Evolutionary conservation across 176 grass and related monocot genomes (phyloP), one percentile per base, ranked within the genome.

Genomic region (Aechmea fasciata): DNA sequence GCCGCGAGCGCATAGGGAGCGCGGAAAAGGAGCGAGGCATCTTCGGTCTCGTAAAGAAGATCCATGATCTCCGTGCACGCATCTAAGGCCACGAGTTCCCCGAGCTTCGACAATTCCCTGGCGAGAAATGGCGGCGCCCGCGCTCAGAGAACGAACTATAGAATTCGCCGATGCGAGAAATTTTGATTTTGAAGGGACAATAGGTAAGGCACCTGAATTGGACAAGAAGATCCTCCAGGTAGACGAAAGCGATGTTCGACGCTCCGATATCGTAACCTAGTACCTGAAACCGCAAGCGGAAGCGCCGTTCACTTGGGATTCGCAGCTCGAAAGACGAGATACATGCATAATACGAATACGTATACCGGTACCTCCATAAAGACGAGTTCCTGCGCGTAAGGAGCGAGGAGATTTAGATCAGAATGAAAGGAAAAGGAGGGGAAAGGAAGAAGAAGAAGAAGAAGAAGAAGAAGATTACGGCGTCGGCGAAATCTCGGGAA

Each of bases 1-100:
- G 88, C 86, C 77, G 89, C 93, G 79, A 96, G 93, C 52, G 68
- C 72, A 64, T 73, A 81, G 0, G 89, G 81, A 68, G 71, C 77
- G 64, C 69, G 70, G 50, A 96, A 96, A 83, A 92, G 79, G 63
- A 70, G 62, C 13, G 83, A 89, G 13, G 50, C 89, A 11, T 79
- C 81, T 82, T 96, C 88, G 12, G 84, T 75, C 77, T 89, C 93
- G 72, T 89, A 92, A 63, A 96, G 81, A 79, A 96, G 20, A 89
- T 96, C 93, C 81, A 96, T 73, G 66, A 92, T 83, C 33, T 96
- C 93, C 81, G 90, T 92, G 78, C 93, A 92, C 52, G 86, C 81
- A 69, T 87, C 81, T 70, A 92, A 64, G 52, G 79, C 77, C 48
- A 96, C 49, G 62, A 71, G 79, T 47, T 87, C 89, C 51, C 88